Evolutionary conservation across 306 rosid species (phyloP), one percentile per base, ranked within the genome.

Genomic region (Dicorynia guianensis): DNA sequence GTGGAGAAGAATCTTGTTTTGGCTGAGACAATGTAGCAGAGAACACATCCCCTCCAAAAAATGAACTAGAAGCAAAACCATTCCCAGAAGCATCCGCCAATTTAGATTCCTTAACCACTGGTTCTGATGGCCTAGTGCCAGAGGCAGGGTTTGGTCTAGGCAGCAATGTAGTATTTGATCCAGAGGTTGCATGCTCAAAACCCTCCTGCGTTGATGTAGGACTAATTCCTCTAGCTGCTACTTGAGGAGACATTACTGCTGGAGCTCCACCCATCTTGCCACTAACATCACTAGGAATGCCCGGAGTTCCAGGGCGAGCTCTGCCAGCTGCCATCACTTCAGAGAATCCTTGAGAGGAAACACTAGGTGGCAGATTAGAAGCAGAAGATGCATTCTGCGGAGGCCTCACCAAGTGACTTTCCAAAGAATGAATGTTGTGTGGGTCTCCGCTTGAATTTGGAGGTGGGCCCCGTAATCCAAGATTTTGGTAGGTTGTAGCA

Each of bases 41-140:
- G 78, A 96, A 90, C 64, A 78, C 47, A 78, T 88, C 96, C 79
- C 89, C 91, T 81, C 93, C 96, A 71, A 92, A 89, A 80, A 85
- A 62, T 47, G 93, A 75, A 76, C 82, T 80, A 20, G 96, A 67
- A 84, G 90, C 72, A 84, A 80, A 77, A 55, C 93, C 98, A 56
- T 90, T 96, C 38, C 78, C 89, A 67, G 98, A 84, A 66, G 79
- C 33, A 73, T 63, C 74, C 46, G 13, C 40, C 5, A 76, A 18
- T 76, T 84, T 87, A 59, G 95, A 69, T 62, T 87, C 89, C 79
- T 71, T 84, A 64, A 80, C 77, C 17, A 56, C 62, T 72, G 85
- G 84, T 65, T 88, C 89, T 39, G 87, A 76, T 46, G 89, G 59
- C 66, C 64, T 82, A 33, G 76, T 56, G 47, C 79, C 89, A 79